Evolutionary conservation across 306 rosid species (phyloP), one percentile per base, ranked within the genome.

Genomic region (Alnus rubra): DNA sequence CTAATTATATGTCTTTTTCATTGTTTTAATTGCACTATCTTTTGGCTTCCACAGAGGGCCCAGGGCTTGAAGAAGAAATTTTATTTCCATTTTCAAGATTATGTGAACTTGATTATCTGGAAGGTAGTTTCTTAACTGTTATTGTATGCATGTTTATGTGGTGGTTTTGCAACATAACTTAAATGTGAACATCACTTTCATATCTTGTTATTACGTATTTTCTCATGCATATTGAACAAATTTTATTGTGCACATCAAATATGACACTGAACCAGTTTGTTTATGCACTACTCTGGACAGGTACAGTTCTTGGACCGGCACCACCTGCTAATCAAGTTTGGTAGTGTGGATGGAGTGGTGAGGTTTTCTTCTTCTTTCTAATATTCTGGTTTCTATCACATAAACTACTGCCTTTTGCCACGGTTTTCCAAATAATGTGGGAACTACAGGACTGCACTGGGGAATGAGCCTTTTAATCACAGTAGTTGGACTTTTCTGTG

Each of bases 241-340:
- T 60, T 72, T 60, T 63, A 78, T 69, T 33, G 39, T 68, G 69
- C 63, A 47, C 53, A 72, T 82, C 75, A 55, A 74, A 77, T 79
- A 77, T 70, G 86, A 60, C 74, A 70, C 37, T 45, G 91, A 80
- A 86, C 88, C 88, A 70, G 78, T 84, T 77, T 77, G 85, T 77
- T 86, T 84, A 76, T 84, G 74, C 82, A n/a, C 84, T 77, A 88
- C 79, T 85, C 78, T 76, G 87, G 81, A 77, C 91, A 95, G 99
- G 99, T 93, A 87, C 99, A 95, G 84, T 95, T 95, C 93, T 85
- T 95, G 96, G 99, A 95, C 79, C 89, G 93, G 81, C 96, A 90
- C 62, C 97, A 95, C 92, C 84, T 95, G 86, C 93, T 95, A 62
- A 88, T 95, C 91, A 95, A 95, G 90, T 89, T 91, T 82, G 99